Base-by-base conservation (phyloP, 352 stramenopile genomes). In the Globisporangium polare region DNA sequence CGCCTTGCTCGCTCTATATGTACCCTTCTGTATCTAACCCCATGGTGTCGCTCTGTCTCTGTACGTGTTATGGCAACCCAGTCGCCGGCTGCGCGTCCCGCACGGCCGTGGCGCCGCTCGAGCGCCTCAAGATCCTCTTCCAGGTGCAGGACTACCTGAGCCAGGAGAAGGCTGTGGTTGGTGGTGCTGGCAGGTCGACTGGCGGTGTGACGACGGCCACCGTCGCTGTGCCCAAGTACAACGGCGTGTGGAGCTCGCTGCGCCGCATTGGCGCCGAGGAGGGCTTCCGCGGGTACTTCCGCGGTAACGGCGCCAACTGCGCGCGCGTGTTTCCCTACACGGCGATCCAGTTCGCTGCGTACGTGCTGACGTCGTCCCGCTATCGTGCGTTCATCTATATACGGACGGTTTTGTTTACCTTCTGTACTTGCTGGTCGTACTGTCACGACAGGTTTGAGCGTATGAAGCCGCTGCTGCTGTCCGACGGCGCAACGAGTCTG, bases 301-400 rank as follows among this genome's bases (percentile, higher is more conserved):
- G 82, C 58, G 82, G 82, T 57, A 92, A 94, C 70, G 84, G 84
- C 53, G 82, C 80, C 60, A 94, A 94, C 70, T 91, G 80, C 62
- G 73, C 84, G 27, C 84, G 84, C 27, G 80, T 92, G 43, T 89
- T 92, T 43, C 82, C 82, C 0, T 92, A 94, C 68, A 80, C 86
- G 15, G 80, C 82, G 53, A 88, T 90, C 63, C 79, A 93, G 65
- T 90, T 92, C 55, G 78, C 80, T 26, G 73, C 75, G 43, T 80
- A 68, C 56, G 69, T 51, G 9, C 13, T 56, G 18, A 6, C 18
- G 7, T 1, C 24, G 15, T 7, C 3, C 13, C 20, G 29, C 6
- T 20, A n/a, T n/a, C n/a, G n/a, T n/a, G n/a, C n/a, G n/a, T n/a
- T n/a, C n/a, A n/a, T n/a, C n/a, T n/a, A n/a, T n/a, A n/a, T n/a